phyloP scores from a whole-genome alignment of 768 basidiomycete species.

The Coprinopsis marcescibilis region DNA sequence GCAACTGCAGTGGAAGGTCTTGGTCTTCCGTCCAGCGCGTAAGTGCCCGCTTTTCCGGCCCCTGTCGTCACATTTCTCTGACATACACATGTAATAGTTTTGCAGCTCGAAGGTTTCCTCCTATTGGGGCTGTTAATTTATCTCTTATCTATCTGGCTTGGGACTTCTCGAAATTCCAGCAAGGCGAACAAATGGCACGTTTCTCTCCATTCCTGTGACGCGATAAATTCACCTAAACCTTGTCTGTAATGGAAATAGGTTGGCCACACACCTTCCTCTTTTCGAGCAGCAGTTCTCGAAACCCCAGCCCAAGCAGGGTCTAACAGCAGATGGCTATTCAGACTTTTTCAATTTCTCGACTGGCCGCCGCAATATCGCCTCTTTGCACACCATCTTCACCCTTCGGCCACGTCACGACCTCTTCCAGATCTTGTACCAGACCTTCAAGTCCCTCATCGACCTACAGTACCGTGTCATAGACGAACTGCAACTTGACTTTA shows the following conservation, averaged over 20 bases:
- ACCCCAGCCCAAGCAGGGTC: constrained; percentile 45
- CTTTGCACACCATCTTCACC: constrained; percentile 74
- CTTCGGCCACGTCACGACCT: constrained; percentile 84
- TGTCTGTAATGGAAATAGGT: no score
- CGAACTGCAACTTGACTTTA: constrained; percentile 74
- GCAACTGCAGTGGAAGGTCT: constrained; percentile 65
- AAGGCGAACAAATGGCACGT: constrained; percentile 66
- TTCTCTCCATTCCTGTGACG: constrained; percentile 7
- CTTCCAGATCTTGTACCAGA: constrained; percentile 57
- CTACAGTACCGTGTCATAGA: constrained; percentile 69
- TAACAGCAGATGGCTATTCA: constrained; percentile 63
- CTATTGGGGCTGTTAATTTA: constrained; percentile 52
- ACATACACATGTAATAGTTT: constrained; percentile 33
- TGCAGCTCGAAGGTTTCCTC: constrained; percentile 60
- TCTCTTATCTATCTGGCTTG: constrained; percentile 50
- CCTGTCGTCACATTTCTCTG: background rate
- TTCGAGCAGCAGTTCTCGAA: constrained; percentile 71
- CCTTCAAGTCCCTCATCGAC: constrained; percentile 61
- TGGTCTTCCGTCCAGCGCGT: constrained; percentile 82
- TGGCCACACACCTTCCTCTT: constrained; percentile 51
- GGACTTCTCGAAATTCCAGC: constrained; percentile 50
- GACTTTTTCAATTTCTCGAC: constrained; percentile 87
- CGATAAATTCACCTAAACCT: no score
- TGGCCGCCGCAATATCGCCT: constrained; percentile 70
- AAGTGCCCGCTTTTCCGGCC: constrained; percentile 21